A percentile compares a stretch with the other conserved stretches of the same genome.
Conservation (phyloP, 768 basidiomycete genomes). For the Termitomyces sp. region DNA sequence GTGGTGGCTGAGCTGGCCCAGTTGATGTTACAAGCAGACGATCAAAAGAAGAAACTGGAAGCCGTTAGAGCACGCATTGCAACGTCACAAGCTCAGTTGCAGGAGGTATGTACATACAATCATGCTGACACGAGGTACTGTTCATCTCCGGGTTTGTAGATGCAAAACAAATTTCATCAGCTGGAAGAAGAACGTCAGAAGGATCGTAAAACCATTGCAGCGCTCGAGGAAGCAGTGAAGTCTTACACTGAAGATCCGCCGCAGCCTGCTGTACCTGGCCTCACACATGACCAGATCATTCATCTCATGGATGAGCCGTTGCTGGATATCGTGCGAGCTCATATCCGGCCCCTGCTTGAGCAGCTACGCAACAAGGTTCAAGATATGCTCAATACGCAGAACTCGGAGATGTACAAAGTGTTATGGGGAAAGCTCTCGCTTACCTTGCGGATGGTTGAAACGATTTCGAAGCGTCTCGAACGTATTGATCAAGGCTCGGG, state of each 20-base stretch:
- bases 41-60: slow-evolving; percentile 5
- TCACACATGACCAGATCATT: slow-evolving; percentile 19
- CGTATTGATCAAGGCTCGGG: not conserved
- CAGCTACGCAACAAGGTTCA: slow-evolving; percentile 16
- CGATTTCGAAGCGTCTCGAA: slow-evolving; percentile 12
- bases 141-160: slow-evolving; percentile 6
- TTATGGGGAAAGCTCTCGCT: slow-evolving; percentile 19
- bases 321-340: slow-evolving; percentile 16
- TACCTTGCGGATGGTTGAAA: slow-evolving; percentile 14
- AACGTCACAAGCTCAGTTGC: slow-evolving; percentile 7
- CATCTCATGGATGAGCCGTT: slow-evolving; percentile 20
- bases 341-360: slow-evolving; percentile 19
- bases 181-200: slow-evolving; percentile 11
- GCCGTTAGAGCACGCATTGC: slow-evolving; percentile 1
- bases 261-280: slow-evolving; percentile 10
- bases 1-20: slow-evolving; percentile 15
- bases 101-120: slow-evolving; percentile 4
- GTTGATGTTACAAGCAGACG: slow-evolving; percentile 10
- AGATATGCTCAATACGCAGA: slow-evolving; percentile 16
- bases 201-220: slow-evolving; percentile 15
- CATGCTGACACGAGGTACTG: not conserved
- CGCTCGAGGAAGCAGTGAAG: slow-evolving; percentile 20
- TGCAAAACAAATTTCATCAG: slow-evolving; percentile 15
- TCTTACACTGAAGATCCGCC: slow-evolving; percentile 15
- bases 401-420: slow-evolving; percentile 18